Percentiles rank a stretch among this genome's conserved stretches.
Conservation (phyloP, 768 basidiomycete species). For the Lactarius akahatsu region DNA sequence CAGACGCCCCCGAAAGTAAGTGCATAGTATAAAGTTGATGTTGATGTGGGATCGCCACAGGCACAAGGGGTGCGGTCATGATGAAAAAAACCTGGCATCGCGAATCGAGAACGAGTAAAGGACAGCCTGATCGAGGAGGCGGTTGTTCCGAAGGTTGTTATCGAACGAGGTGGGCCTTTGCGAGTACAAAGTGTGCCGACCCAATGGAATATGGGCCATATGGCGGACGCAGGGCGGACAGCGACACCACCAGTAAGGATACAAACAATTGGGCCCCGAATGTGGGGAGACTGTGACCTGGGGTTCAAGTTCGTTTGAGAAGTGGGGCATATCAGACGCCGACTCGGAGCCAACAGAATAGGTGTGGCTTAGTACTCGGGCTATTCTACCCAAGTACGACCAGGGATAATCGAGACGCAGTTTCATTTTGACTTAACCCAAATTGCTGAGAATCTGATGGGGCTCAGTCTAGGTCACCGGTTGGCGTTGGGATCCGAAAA, state of each 20-base stretch:
- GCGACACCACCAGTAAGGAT: no score
- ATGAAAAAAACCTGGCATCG: not conserved
- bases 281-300: no score
- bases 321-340: not conserved
- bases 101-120: not conserved
- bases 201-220: not conserved
- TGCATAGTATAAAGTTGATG: not conserved
- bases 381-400: no score
- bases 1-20: not conserved
- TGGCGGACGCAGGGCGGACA: no score
- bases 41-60: not conserved
- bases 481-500: no score
- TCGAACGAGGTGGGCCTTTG: not conserved
- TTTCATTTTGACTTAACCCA: not conserved
- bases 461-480: no score
- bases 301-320: not conserved
- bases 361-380: no score
- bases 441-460: not conserved
- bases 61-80: constrained; percentile 8
- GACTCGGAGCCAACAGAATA: not conserved
- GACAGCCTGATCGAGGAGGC: not conserved
- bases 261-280: no score
- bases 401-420: no score
- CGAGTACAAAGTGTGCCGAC: not conserved
- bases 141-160: not conserved